phyloP scores from a whole-genome alignment of 2,329 filamentous ascomycete species.

The Monosporascus cannonballus region DNA sequence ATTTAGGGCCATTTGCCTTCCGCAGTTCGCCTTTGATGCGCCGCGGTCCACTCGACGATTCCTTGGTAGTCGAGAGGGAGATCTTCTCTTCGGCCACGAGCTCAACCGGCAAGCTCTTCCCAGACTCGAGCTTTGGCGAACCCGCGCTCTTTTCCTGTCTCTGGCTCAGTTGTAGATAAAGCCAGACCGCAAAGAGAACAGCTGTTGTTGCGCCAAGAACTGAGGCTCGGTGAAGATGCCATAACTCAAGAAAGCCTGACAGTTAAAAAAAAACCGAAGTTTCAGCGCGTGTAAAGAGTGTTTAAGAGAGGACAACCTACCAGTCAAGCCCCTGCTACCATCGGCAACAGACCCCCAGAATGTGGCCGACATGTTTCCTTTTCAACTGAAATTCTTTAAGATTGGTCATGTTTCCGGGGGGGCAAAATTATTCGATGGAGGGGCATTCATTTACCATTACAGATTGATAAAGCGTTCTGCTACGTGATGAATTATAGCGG shows the following conservation, averaged over 20 bases:
- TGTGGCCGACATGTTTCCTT: not conserved
- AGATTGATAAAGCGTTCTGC: not conserved
- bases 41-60: constrained; percentile 35
- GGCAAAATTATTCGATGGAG: not conserved
- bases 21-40: constrained; percentile 40
- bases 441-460: not conserved
- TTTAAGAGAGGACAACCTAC: not conserved
- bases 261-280: not conserved
- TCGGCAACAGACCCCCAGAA: not conserved
- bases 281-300: not conserved
- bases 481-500: too few relatives aligned
- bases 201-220: constrained; percentile 33
- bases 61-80: constrained; percentile 16
- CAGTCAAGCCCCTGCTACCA: not conserved
- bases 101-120: not conserved
- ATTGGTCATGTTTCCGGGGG: not conserved
- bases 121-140: constrained; percentile 14
- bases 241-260: constrained; percentile 32
- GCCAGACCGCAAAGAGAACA: constrained; percentile 28
- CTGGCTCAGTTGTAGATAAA: constrained; percentile 23
- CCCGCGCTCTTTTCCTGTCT: constrained; percentile 16
- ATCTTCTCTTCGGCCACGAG: constrained; percentile 11
- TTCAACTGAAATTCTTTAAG: not conserved
- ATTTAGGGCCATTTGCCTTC: constrained; percentile 29
- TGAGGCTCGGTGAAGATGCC: constrained; percentile 41